These are phyloP conservation scores for Sordariomycetes sp. DNA, from an alignment of 2,329 filamentous ascomycete genomes.

Conservation along the genomic window DNA sequence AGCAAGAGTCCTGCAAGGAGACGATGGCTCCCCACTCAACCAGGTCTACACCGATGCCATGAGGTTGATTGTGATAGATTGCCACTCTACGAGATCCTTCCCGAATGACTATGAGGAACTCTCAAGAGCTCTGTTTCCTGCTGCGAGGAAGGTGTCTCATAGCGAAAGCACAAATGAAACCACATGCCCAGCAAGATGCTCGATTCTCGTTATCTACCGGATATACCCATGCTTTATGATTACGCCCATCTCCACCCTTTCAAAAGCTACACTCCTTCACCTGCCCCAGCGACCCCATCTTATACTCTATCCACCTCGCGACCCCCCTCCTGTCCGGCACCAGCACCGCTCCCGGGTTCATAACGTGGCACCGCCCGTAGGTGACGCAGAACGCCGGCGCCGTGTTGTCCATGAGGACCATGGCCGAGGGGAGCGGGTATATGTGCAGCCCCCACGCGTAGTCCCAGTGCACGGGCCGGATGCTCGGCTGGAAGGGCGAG, in stretches of 20 bases:
- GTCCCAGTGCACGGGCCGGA: slow-evolving; percentile 84
- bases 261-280: slow-evolving; percentile 53
- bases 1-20: too few species aligned
- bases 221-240: not conserved
- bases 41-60: too few species aligned
- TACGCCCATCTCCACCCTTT: slow-evolving; percentile 7
- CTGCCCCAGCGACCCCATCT: slow-evolving; percentile 51
- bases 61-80: too few species aligned
- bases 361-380: slow-evolving; percentile 90
- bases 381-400: slow-evolving; percentile 76
- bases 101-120: too few species aligned
- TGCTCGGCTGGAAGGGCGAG: slow-evolving; percentile 71
- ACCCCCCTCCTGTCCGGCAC: slow-evolving; percentile 57
- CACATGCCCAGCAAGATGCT: too few species aligned
- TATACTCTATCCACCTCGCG: slow-evolving; percentile 82
- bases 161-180: too few species aligned
- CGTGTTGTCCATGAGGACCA: slow-evolving; percentile 75
- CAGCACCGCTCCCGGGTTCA: slow-evolving; percentile 79
- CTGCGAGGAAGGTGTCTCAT: too few species aligned
- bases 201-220: too few species aligned
- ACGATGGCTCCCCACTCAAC: too few species aligned
- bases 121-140: too few species aligned
- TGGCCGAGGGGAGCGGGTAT: slow-evolving; percentile 77
- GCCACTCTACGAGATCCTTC: too few species aligned
- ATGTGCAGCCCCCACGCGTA: slow-evolving; percentile 65